Evolutionary conservation across 345 rosid species (phyloP), one percentile per base, ranked within the genome.

Genomic region (Litchi chinensis): DNA sequence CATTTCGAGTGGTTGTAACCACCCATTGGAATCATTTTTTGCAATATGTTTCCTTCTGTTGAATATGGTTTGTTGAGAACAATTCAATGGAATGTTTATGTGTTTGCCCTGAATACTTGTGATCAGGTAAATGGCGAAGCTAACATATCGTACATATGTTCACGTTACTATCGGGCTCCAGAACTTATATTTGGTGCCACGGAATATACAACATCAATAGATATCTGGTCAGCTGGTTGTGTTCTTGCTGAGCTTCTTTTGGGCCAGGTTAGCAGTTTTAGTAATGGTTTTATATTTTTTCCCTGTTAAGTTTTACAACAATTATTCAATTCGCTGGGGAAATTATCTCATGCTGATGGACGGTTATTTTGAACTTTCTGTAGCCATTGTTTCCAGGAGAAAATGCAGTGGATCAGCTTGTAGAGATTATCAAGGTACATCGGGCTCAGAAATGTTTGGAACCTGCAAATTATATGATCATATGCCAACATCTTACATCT

Each of bases 361-460:
- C 7, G 6, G 39, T 65, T 26, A 19, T 11, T 70, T 65, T 73
- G 10, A n/a, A 48, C 65, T 64, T 75, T 80, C 68, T 76, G 28
- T 88, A 94, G 98, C 98, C 98, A 26, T 82, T 94, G 10, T 94
- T 94, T 76, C 98, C 98, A 1, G 98, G 98, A 83, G 98, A 92
- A 82, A 94, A 91, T 80, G 98, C 95, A 6, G 98, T 94, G 21
- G 98, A 90, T 74, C 98, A 94, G 85, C 98, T 94, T 44, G 98
- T 94, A 65, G 98, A 94, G 91, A 92, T 94, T n/a, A 94, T 94
- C 71, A 94, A 92, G 88, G 98, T 94, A 83, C 80, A 74, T 11
- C 16, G 73, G 66, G 28, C 54, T 28, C 28, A 3, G 8, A 54
- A 37, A 54, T 52, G 56, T 57, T 63, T 44, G 21, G 32, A 52